A percentile compares a stretch with the other conserved stretches of the same genome.
phyloP scores from a whole-genome alignment of 352 stramenopile genomes.

The Achlya hypogyna region DNA sequence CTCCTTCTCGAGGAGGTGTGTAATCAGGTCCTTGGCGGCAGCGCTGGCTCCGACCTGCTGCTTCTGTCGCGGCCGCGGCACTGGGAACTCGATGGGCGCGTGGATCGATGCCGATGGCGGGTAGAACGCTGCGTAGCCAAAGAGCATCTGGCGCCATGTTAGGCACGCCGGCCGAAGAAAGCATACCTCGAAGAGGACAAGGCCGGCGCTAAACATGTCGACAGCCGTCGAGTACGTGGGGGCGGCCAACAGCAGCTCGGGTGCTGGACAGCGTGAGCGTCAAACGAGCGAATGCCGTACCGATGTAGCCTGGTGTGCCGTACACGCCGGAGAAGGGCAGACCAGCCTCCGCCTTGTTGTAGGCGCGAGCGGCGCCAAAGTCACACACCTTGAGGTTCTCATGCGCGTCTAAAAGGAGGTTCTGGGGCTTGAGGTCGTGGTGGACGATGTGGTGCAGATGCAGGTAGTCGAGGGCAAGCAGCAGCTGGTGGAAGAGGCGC shows the following conservation, averaged over 20 bases:
- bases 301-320: slow-evolving; percentile 61
- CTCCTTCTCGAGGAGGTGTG: slow-evolving; percentile 55
- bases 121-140: slow-evolving; percentile 64
- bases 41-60: not conserved
- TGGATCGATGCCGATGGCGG: slow-evolving; percentile 55
- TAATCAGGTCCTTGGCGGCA: slow-evolving; percentile 53
- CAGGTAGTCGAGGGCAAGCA: slow-evolving; percentile 56
- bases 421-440: slow-evolving; percentile 86
- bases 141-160: slow-evolving; percentile 33
- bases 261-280: slow-evolving; percentile 23
- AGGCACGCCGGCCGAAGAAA: not conserved
- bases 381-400: slow-evolving; percentile 64
- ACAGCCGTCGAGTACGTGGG: slow-evolving; percentile 43
- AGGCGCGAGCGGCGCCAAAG: slow-evolving; percentile 72
- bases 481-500: slow-evolving; percentile 44
- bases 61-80: slow-evolving; percentile 28
- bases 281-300: slow-evolving; percentile 21
- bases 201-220: slow-evolving; percentile 65
- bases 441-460: slow-evolving; percentile 78
- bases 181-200: slow-evolving; percentile 47
- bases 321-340: slow-evolving; percentile 61
- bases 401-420: slow-evolving; percentile 54
- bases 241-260: slow-evolving; percentile 47
- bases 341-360: slow-evolving; percentile 37
- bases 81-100: slow-evolving; percentile 43